A percentile compares a stretch with the other conserved stretches of the same genome.
These are phyloP conservation scores for Incumbomyces lentus DNA, from an alignment of 2,329 filamentous ascomycete species.

Conservation along the genomic window DNA sequence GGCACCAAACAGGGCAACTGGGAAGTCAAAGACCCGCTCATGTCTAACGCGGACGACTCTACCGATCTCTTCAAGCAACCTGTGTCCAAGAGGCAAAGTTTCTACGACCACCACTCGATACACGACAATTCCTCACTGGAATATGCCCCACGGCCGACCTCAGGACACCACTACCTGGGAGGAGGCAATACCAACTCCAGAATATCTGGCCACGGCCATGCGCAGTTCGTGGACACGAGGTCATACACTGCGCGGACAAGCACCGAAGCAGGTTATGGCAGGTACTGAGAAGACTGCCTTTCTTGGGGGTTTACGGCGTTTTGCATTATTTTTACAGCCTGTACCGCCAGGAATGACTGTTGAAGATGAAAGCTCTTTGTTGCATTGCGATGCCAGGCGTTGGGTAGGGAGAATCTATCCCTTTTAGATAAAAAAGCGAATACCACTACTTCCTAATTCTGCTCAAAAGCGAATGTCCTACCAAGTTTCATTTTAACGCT, in stretches of 20 bases:
- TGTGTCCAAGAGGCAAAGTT: conserved; percentile 33
- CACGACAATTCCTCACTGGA: conserved; percentile 46
- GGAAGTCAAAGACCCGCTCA: conserved; percentile 88
- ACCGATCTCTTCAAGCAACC: conserved; percentile 33
- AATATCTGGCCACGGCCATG: conserved; percentile 2
- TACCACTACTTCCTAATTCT: too few relatives aligned
- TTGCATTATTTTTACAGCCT: too few relatives aligned
- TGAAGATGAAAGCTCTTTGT: too few relatives aligned
- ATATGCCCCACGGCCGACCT: neutral
- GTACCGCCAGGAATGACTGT: too few relatives aligned
- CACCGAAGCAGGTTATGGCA: too few relatives aligned
- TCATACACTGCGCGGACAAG: too few relatives aligned
- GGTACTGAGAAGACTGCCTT: too few relatives aligned
- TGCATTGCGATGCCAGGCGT: too few relatives aligned
- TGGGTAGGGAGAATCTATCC: too few relatives aligned
- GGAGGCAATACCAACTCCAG: conserved; percentile 15
- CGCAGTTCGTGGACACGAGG: neutral
- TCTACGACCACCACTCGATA: conserved; percentile 41
- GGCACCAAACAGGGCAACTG: conserved; percentile 92
- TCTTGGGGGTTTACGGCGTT: too few relatives aligned
- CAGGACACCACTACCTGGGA: conserved; percentile 8
- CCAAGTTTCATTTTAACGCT: too few relatives aligned
- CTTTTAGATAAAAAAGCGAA: neutral
- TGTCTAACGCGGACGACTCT: conserved; percentile 48
- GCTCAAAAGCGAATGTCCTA: too few relatives aligned